A percentile compares a stretch with the other conserved stretches of the same genome.
Evolutionary conservation across 1,139 yeast species (phyloP).

Genomic region (Taphrina wiesneri): DNA sequence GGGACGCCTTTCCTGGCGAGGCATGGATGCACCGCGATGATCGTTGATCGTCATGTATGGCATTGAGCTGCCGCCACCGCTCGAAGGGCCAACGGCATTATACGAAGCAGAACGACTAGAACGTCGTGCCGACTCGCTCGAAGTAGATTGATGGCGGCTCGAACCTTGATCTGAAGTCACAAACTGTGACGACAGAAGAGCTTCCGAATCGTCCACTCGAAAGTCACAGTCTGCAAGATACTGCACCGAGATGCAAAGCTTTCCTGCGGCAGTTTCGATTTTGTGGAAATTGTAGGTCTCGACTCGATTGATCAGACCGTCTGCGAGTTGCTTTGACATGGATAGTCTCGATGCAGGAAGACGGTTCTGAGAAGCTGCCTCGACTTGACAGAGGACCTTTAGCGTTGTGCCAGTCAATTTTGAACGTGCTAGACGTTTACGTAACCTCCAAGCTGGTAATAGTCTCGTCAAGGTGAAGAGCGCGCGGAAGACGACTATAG

Average conservation of each 20-base stretch:
- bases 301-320: not conserved
- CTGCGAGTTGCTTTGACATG: not conserved
- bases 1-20: conserved; percentile 18
- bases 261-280: conserved; percentile 72
- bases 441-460: conserved; percentile 69
- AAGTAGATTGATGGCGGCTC: conserved; percentile 15
- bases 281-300: conserved; percentile 63
- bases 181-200: conserved; percentile 62
- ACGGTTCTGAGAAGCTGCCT: not conserved
- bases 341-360: not conserved
- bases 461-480: conserved; percentile 66
- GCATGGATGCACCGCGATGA: not conserved
- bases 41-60: conserved; percentile 5
- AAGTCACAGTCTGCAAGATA: conserved; percentile 73
- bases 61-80: not conserved
- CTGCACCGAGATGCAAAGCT: conserved; percentile 71
- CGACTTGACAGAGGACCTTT: conserved; percentile 59
- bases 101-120: conserved; percentile 6
- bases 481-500: conserved; percentile 71
- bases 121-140: conserved; percentile 16
- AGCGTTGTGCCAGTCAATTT: conserved; percentile 50
- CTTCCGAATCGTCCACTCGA: conserved; percentile 65
- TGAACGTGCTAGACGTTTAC: conserved; percentile 49
- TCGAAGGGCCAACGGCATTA: not conserved
- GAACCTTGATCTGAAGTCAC: conserved; percentile 49